phyloP scores from a whole-genome alignment of 306 rosid species.

The Comarum palustre region DNA sequence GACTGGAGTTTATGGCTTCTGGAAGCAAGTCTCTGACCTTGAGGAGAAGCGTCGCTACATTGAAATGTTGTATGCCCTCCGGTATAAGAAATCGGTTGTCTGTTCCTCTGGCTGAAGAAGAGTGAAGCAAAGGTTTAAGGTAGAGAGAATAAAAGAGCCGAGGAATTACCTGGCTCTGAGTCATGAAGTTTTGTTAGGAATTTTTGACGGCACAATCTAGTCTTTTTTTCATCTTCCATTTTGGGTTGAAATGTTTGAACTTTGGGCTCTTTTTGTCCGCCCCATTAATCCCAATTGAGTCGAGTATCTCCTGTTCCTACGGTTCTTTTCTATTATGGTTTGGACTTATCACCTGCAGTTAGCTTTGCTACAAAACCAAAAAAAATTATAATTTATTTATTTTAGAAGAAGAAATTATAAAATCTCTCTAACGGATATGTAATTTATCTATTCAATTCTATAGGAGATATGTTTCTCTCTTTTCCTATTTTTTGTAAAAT shows the following conservation, averaged over 20 bases:
- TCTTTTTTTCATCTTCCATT: conserved; percentile 5
- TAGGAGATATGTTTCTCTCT: too few species aligned
- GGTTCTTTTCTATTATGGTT: too few species aligned
- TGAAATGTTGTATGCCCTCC: conserved; percentile 93
- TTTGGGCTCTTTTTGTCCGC: conserved; percentile 10
- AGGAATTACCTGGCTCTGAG: conserved; percentile 23
- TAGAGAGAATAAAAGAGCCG: conserved; percentile 26
- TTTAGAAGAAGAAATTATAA: too few species aligned
- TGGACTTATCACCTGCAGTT: too few species aligned
- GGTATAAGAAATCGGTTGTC: conserved; percentile 86
- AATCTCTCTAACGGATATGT: too few species aligned
- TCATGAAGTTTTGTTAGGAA: conserved; percentile 1
- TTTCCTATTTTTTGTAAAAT: too few species aligned
- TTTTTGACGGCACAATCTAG: conserved; percentile 2
- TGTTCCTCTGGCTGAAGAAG: conserved; percentile 66
- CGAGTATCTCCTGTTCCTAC: neutral
- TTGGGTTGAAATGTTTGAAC: conserved; percentile 32
- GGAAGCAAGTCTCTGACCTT: conserved; percentile 91
- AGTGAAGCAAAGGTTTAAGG: conserved; percentile 27
- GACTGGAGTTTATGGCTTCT: conserved; percentile 93
- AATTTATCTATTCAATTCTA: too few species aligned
- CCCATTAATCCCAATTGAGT: conserved; percentile 30
- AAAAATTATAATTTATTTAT: too few species aligned
- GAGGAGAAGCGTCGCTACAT: conserved; percentile 94
- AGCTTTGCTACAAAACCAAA: too few species aligned